phyloP scores from a whole-genome alignment of 2,329 filamentous ascomycete genomes.

The Dothistroma septosporum region DNA sequence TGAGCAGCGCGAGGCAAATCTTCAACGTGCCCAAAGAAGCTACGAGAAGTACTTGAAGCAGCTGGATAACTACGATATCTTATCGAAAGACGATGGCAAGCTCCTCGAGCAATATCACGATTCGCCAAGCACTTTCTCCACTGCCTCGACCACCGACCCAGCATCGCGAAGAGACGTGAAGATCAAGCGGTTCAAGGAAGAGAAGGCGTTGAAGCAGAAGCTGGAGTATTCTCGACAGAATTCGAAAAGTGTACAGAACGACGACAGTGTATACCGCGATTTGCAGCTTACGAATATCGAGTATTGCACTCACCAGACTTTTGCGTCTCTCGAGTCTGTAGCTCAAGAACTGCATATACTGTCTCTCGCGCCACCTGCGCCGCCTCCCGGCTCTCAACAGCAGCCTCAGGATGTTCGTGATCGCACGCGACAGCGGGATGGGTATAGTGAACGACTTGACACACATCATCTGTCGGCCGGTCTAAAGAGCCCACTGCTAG shows the following conservation, averaged over 20 bases:
- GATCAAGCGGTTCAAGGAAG: conserved; percentile 76
- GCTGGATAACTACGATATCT: conserved; percentile 72
- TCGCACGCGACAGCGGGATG: conserved; percentile 44
- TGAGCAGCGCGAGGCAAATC: conserved; percentile 56
- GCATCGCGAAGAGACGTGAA: conserved; percentile 73
- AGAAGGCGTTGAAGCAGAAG: conserved; percentile 79
- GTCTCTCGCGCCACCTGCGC: conserved; percentile 60
- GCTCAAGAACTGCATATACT: conserved; percentile 82
- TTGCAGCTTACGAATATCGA: conserved; percentile 72
- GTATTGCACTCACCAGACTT: conserved; percentile 71
- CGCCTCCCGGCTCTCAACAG: conserved; percentile 39
- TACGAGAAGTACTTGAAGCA: conserved; percentile 77
- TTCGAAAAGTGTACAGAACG: conserved; percentile 60
- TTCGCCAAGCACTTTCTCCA: conserved; percentile 66
- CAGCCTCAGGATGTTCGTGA: conserved; percentile 45
- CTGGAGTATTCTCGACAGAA: conserved; percentile 66
- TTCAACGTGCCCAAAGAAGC: conserved; percentile 61
- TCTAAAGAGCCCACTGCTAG: conserved; percentile 64
- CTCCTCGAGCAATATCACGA: conserved; percentile 71
- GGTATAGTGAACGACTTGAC: conserved; percentile 73
- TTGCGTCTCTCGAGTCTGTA: conserved; percentile 81
- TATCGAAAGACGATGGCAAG: conserved; percentile 61
- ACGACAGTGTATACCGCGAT: conserved; percentile 78
- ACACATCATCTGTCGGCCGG: conserved; percentile 51
- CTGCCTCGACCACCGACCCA: conserved; percentile 62